Conservation (phyloP, 805 yeast genomes). For the Starmerella bombicola region DNA sequence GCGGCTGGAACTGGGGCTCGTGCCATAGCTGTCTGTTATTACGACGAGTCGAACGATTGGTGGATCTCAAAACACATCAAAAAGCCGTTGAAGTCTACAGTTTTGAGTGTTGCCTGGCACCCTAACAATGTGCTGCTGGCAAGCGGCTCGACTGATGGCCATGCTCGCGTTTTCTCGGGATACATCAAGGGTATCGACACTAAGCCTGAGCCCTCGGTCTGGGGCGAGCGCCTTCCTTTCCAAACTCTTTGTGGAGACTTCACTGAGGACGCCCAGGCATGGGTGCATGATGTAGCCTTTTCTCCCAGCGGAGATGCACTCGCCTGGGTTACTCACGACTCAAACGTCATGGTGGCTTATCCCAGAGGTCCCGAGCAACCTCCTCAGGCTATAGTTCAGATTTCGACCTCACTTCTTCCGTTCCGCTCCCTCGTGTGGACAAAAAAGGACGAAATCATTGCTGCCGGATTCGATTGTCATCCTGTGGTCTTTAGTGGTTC, state of each 20-base stretch:
- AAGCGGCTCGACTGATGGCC: constrained; percentile 88
- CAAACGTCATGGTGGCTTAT: constrained; percentile 67
- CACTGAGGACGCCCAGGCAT: constrained; percentile 58
- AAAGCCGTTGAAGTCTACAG: constrained; percentile 83
- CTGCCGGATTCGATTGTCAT: constrained; percentile 87
- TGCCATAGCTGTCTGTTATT: constrained; percentile 88
- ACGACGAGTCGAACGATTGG: constrained; percentile 95
- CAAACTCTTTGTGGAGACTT: constrained; percentile 79
- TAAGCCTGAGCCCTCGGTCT: constrained; percentile 65
- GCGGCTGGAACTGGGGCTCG: constrained; percentile 97
- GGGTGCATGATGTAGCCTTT: constrained; percentile 87
- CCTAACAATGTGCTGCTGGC: constrained; percentile 81
- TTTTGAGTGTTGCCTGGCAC: constrained; percentile 81
- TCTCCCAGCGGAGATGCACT: constrained; percentile 65
- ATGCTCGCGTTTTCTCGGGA: constrained; percentile 77
- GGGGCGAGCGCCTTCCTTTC: constrained; percentile 96
- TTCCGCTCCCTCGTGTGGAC: constrained; percentile 65
- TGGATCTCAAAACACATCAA: constrained; percentile 98
- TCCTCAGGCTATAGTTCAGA: constrained; percentile 46
- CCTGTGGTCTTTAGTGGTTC: constrained; percentile 73
- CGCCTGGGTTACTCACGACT: constrained; percentile 78
- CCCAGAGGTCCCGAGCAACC: constrained; percentile 56
- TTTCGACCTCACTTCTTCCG: constrained; percentile 63
- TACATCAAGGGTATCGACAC: constrained; percentile 78
- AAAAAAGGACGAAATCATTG: constrained; percentile 53